These are phyloP conservation scores for Nicotiana undulata DNA, from an alignment of 257 asterid genomes.

Conservation along the genomic window DNA sequence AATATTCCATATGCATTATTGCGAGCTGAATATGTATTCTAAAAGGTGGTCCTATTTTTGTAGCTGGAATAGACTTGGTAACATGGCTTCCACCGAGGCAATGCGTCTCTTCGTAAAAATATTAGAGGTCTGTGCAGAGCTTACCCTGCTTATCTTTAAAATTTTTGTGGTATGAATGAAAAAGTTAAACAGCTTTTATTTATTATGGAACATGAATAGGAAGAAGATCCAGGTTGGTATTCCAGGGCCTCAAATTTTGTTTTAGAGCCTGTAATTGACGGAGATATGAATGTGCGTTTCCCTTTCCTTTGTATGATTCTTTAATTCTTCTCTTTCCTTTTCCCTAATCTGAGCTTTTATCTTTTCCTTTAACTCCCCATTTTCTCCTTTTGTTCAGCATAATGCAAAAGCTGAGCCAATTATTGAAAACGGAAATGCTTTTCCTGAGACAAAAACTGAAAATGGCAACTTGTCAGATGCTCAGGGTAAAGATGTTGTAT, in stretches of 20 bases:
- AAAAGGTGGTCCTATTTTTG: slow-evolving; percentile 8
- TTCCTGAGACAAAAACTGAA: slow-evolving; percentile 54
- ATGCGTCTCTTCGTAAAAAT: slow-evolving; percentile 97
- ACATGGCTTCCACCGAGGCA: slow-evolving; percentile 87
- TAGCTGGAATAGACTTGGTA: slow-evolving; percentile 93
- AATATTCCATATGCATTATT: neutral
- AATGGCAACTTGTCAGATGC: slow-evolving; percentile 57
- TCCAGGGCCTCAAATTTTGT: slow-evolving; percentile 68
- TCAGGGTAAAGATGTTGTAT: slow-evolving; percentile 71
- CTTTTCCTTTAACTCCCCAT: slow-evolving; percentile 5
- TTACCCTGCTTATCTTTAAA: slow-evolving; percentile 7
- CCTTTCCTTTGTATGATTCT: slow-evolving; percentile 1
- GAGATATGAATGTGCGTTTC: slow-evolving; percentile 70
- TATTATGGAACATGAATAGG: slow-evolving; percentile 36
- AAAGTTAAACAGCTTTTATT: neutral
- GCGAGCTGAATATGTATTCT: neutral
- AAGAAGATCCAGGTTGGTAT: slow-evolving; percentile 98
- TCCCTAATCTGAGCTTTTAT: neutral
- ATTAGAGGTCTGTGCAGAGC: slow-evolving; percentile 61
- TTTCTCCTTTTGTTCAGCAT: slow-evolving; percentile 39
- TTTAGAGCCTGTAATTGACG: slow-evolving; percentile 61
- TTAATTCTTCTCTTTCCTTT: neutral
- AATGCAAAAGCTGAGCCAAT: slow-evolving; percentile 38
- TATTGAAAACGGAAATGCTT: slow-evolving; percentile 47
- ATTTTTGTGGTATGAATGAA: neutral